These are phyloP conservation scores for Alternaria sp. DNA, from an alignment of 2,329 filamentous ascomycete species.

Conservation along the genomic window DNA sequence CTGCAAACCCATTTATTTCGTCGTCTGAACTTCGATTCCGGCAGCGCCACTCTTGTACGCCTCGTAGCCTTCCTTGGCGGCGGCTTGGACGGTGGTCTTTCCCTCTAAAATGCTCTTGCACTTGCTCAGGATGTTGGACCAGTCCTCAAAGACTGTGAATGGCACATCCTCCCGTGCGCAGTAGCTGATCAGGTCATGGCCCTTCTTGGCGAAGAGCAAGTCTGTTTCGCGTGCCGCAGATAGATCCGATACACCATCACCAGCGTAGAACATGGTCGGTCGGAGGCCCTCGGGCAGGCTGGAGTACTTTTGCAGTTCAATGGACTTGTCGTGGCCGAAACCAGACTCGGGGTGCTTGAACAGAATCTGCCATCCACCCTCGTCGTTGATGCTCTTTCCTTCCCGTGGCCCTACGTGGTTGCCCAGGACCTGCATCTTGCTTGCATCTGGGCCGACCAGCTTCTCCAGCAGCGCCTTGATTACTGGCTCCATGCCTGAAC, in stretches of 20 bases:
- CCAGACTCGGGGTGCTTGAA: conserved; percentile 84
- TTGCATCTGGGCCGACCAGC: conserved; percentile 79
- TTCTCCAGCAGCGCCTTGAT: conserved; percentile 84
- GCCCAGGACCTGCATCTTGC: conserved; percentile 87
- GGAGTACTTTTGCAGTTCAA: conserved; percentile 88
- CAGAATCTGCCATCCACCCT: conserved; percentile 84
- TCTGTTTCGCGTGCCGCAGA: conserved; percentile 90
- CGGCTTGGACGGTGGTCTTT: conserved; percentile 73
- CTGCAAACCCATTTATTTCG: conserved; percentile 26
- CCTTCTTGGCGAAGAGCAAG: conserved; percentile 90
- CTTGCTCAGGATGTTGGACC: conserved; percentile 77
- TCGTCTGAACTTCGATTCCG: conserved; percentile 38
- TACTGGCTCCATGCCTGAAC: conserved; percentile 90
- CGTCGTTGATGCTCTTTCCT: conserved; percentile 81
- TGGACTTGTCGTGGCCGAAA: conserved; percentile 96
- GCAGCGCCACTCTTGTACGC: conserved; percentile 58
- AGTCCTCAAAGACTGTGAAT: conserved; percentile 87
- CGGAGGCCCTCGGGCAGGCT: conserved; percentile 71
- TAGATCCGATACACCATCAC: conserved; percentile 52
- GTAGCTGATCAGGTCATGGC: conserved; percentile 85
- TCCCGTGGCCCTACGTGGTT: conserved; percentile 76
- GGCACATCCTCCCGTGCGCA: conserved; percentile 85
- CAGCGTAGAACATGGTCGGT: conserved; percentile 91
- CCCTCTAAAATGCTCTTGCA: conserved; percentile 79
- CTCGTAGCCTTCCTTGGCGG: conserved; percentile 65